Conservation (phyloP, 2,329 filamentous ascomycete species). For the Calonectria leucothoes region DNA sequence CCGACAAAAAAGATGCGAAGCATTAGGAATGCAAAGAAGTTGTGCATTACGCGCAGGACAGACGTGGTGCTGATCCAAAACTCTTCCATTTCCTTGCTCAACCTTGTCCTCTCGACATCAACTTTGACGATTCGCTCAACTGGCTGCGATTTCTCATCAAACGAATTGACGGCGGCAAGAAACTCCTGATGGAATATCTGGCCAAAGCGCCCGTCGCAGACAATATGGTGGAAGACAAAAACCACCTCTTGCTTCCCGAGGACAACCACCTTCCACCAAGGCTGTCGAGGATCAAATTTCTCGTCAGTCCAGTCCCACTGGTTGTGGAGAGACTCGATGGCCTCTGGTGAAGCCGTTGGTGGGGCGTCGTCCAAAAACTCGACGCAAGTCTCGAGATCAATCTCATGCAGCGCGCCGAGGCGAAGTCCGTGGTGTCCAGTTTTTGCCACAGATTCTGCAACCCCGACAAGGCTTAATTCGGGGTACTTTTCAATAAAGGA, state of each 20-base stretch:
- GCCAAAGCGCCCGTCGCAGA: conserved; percentile 29
- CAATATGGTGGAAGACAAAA: conserved; percentile 33
- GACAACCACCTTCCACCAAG: conserved; percentile 31
- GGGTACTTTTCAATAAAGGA: conserved; percentile 18
- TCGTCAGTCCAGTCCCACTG: conserved; percentile 28
- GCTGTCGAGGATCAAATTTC: conserved; percentile 5
- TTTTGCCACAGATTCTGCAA: neutral
- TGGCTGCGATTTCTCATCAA: neutral
- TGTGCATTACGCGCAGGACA: neutral
- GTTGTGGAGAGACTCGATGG: conserved; percentile 29
- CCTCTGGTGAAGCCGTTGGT: neutral
- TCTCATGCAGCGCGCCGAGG: conserved; percentile 21
- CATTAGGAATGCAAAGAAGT: conserved; percentile 13
- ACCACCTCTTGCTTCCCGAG: conserved; percentile 22
- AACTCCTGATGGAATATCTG: conserved; percentile 27
- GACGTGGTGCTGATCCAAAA: conserved; percentile 18
- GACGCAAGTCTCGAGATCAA: conserved; percentile 30
- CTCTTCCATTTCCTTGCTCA: conserved; percentile 14
- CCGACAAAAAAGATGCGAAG: conserved; percentile 16
- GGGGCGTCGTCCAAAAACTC: conserved; percentile 8
- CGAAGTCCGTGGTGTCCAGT: neutral
- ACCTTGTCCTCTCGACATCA: conserved; percentile 3
- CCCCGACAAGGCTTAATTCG: conserved; percentile 15
- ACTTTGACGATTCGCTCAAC: conserved; percentile 13
- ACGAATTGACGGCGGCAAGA: conserved; percentile 21